Percentiles rank a stretch among this genome's conserved stretches.
phyloP scores from a whole-genome alignment of 805 yeast species.

The Spathaspora passalidarum region DNA sequence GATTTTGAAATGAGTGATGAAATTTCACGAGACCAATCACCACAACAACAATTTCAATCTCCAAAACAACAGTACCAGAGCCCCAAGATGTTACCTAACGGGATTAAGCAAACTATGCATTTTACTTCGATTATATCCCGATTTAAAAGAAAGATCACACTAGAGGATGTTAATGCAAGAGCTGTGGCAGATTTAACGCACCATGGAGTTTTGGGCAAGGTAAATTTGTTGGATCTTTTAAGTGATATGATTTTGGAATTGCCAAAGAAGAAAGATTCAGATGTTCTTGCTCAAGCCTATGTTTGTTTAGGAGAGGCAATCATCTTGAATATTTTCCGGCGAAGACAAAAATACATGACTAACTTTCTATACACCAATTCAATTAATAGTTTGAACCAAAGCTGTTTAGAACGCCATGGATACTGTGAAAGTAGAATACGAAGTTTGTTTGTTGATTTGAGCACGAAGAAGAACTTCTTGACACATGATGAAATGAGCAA shows the following conservation, averaged over 20 bases:
- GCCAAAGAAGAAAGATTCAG: not conserved
- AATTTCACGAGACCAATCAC: not conserved
- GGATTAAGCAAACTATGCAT: not conserved
- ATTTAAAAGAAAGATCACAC: not conserved
- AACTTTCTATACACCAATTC: not conserved
- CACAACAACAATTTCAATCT: not conserved
- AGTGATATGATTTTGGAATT: constrained; percentile 5
- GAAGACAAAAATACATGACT: constrained; percentile 1
- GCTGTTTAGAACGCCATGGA: constrained; percentile 14
- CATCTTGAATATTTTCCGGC: constrained; percentile 11
- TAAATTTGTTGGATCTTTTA: constrained; percentile 9
- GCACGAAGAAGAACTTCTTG: not conserved
- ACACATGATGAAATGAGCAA: not conserved
- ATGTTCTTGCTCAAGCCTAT: constrained; percentile 5
- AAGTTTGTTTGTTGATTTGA: not conserved
- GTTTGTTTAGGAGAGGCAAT: constrained; percentile 17
- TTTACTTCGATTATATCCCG: constrained; percentile 7
- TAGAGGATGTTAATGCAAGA: not conserved
- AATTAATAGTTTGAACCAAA: constrained; percentile 10
- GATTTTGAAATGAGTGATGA: constrained; percentile 6
- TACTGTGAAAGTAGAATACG: constrained; percentile 9
- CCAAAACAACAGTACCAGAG: no score
- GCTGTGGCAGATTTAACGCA: constrained; percentile 4
- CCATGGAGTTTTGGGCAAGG: constrained; percentile 8
- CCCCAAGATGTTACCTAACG: not conserved